These are phyloP conservation scores for Neophaeococcomyces aloes DNA, from an alignment of 2,329 filamentous ascomycete species.

Conservation along the genomic window DNA sequence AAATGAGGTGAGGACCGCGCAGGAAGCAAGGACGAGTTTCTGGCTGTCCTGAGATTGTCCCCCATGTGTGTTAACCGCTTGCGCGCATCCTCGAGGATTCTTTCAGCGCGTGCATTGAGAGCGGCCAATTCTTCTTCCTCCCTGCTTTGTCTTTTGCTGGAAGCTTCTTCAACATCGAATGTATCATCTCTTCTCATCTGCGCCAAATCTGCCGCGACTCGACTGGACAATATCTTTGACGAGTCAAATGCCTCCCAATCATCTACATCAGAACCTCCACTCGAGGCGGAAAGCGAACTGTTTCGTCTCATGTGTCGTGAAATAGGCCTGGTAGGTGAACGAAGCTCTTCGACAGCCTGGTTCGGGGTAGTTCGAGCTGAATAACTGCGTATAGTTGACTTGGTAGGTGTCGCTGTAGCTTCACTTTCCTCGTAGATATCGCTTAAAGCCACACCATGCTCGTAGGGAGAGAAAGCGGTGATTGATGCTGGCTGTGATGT, in stretches of 20 bases:
- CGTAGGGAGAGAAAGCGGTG: slow-evolving; percentile 26
- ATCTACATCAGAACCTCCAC: slow-evolving; percentile 21
- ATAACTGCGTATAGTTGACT: slow-evolving; percentile 7
- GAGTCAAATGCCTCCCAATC: slow-evolving; percentile 23
- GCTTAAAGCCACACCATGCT: slow-evolving; percentile 32
- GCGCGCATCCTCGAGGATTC: slow-evolving; percentile 89
- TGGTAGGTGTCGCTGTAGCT: slow-evolving; percentile 12
- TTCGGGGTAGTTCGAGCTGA: slow-evolving; percentile 14
- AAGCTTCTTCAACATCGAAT: slow-evolving; percentile 21
- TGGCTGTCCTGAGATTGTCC: slow-evolving; percentile 71
- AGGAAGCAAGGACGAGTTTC: slow-evolving; percentile 50
- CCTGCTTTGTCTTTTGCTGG: slow-evolving; percentile 28
- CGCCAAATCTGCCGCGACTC: slow-evolving; percentile 20
- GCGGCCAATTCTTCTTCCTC: slow-evolving; percentile 61
- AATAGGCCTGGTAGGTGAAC: background rate
- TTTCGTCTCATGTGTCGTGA: slow-evolving; percentile 34
- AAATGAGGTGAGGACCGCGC: slow-evolving; percentile 40
- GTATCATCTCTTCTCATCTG: slow-evolving; percentile 16
- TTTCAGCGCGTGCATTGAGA: slow-evolving; percentile 71
- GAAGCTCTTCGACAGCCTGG: slow-evolving; percentile 4
- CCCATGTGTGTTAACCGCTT: slow-evolving; percentile 85
- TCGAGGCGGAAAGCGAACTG: slow-evolving; percentile 37
- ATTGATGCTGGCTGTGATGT: slow-evolving; percentile 6
- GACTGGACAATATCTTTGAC: slow-evolving; percentile 18
- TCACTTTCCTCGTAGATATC: slow-evolving; percentile 35